Base-by-base conservation (phyloP, 148 eudicot genomes). In the Oxyria digyna region DNA sequence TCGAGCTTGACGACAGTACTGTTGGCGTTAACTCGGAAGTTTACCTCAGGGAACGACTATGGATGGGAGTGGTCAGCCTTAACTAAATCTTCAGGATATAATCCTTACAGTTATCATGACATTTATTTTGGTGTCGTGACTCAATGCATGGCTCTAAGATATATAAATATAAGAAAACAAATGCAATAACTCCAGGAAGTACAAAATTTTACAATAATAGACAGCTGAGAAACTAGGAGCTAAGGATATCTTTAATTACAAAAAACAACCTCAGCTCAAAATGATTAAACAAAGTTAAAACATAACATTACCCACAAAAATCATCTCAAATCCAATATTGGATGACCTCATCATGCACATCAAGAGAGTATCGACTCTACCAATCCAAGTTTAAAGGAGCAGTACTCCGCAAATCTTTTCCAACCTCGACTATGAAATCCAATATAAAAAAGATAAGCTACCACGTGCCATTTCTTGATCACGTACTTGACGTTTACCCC, bases 31-130 rank as follows among this genome's bases (percentile, higher is more conserved):
- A 75, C 42, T 15, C 68, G 1, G 67, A 59, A 74, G 59, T 80
- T 57, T 91, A 73, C 59, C 48, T 91, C 49, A 63, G 73, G 94
- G 89, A 69, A 67, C 41, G 42, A 76, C 69, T 27, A 87, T 76
- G 37, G 73, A 67, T 41, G 91, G 94, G 42, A 77, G 78, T 50
- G 74, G 59, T 14, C 66, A 54, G 48, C 62, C 84, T 15, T 86
- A 81, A n/a, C n/a, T n/a, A n/a, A n/a, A n/a, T n/a, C n/a, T n/a
- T n/a, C n/a, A n/a, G n/a, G n/a, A n/a, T n/a, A n/a, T n/a, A n/a
- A n/a, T n/a, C n/a, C n/a, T n/a, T n/a, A n/a, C n/a, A n/a, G n/a
- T n/a, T n/a, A n/a, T n/a, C n/a, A n/a, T n/a, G n/a, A n/a, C n/a
- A n/a, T n/a, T n/a, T n/a, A n/a, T n/a, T n/a, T n/a, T n/a, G n/a